Evolutionary conservation across 768 basidiomycete species (phyloP).

Genomic region (Trametes gibbosa): DNA sequence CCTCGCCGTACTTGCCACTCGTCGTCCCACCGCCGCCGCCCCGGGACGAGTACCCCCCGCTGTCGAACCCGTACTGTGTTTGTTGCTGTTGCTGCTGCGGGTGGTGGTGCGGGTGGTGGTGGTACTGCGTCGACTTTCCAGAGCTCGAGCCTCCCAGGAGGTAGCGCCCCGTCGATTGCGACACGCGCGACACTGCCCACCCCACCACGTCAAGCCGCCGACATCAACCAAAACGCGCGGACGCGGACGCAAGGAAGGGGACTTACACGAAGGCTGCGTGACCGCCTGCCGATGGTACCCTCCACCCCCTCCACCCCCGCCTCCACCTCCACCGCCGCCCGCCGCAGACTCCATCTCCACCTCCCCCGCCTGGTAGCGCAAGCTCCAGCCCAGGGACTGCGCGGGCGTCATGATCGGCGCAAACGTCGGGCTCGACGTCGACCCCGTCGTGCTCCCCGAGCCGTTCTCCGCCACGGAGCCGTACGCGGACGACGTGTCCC

Average conservation of each 20-base stretch:
- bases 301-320: no score
- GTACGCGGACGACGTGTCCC: slow-evolving; percentile 9
- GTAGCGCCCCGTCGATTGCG: slow-evolving; percentile 10
- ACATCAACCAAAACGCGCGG: no score
- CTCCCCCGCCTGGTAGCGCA: slow-evolving; percentile 4
- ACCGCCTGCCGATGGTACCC: slow-evolving; percentile 8
- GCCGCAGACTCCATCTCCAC: neutral
- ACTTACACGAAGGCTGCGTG: slow-evolving; percentile 6
- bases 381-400: slow-evolving; percentile 19
- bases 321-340: no score
- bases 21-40: neutral
- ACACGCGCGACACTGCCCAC: slow-evolving; percentile 16
- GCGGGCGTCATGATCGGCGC: slow-evolving; percentile 24
- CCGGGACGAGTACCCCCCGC: neutral
- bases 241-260: neutral
- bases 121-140: slow-evolving; percentile 3
- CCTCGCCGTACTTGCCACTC: slow-evolving; percentile 1
- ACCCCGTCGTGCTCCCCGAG: neutral
- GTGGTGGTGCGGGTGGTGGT: no score
- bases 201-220: no score
- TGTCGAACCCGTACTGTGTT: slow-evolving; percentile 6
- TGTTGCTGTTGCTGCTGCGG: neutral
- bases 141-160: neutral
- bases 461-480: slow-evolving; percentile 6
- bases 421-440: slow-evolving; percentile 12